Evolutionary conservation across 2,329 filamentous ascomycete genomes (phyloP), one percentile per base, ranked within the genome.

Genomic region (Aspergillus quadricinctus): DNA sequence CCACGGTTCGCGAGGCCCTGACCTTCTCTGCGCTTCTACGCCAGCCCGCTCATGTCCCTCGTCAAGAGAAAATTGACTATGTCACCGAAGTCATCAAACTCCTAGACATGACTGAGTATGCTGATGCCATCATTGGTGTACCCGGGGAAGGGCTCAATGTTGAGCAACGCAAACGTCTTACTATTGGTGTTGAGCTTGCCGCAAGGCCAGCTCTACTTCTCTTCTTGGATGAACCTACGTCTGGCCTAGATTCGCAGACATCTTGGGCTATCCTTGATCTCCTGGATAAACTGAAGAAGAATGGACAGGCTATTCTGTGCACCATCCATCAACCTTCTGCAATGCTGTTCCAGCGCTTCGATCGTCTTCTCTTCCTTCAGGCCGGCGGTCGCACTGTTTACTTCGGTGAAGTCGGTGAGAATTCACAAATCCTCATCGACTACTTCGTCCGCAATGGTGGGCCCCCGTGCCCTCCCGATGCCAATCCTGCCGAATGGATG

Each of bases 271-370:
- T 96, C 68, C 81, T 90, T 50, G 86, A 90, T 67, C 81, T 96
- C 7, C 81, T 96, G 29, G 87, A 92, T 74, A 96, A 93, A 75
- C 81, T 96, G 23, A 90, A 90, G 65, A 89, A 92, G 71, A 87
- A 84, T 57, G 92, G 92, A 19, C 90, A 93, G 71, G 91, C 92
- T 49, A 89, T 96, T 73, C 84, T 96, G 9, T 95, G 91, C 77
- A 96, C 92, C 0, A 96, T 96, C 58, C 92, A 96, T 72, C 92
- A 96, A 72, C 92, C 92, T 8, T 94, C 90, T 10, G 91, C 91
- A 43, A 90, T 94, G 81, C 80, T 96, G 51, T 95, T 96, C 78
- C 89, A 95, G 71, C 87, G 89, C 57, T 96, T 87, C 48, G 84
- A 87, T 57, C 77, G 78, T 0, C 72, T 87, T 0, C 74, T 87